Base-by-base conservation (phyloP, 306 rosid species). In the Trifolium pratense region DNA sequence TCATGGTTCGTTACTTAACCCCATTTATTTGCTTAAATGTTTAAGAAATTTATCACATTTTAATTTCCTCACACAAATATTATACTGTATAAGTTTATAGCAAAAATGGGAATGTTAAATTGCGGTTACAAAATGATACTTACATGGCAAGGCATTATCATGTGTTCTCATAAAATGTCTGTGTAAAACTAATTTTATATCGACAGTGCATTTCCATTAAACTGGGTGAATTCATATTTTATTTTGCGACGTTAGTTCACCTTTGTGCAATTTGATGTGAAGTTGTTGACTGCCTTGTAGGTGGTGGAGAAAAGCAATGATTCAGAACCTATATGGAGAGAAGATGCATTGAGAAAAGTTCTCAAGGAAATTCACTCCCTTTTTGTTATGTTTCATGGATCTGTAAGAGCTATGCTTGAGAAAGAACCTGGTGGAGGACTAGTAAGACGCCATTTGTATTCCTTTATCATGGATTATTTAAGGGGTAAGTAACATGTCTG, bases 271-370 rank as follows among this genome's bases (percentile, higher is more conserved):
- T 72, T 80, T 70, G 9, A 26, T 32, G 21, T 71, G 23, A 48
- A 23, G 68, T 39, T 49, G 6, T 26, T 58, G 5, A 25, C 10
- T 79, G 57, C 78, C 64, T 82, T 76, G 75, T 81, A 93, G 97
- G 89, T 95, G 59, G 93, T 95, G 81, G 97, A 88, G 86, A 95
- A 91, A 84, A 83, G 69, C 78, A 93, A 88, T 82, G 97, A 91
- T 77, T 76, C 78, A 5, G 89, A 90, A 82, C 89, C 97, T 71
- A 76, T 82, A 77, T 95, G 97, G 97, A 82, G 96, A 77, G 87
- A 71, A 53, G 91, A 90, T 71, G 96, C 97, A 12, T 79, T 91
- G 32, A 86, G 87, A 75, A 95, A 85, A 75, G 88, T 95, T 80
- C 97, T 91, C 37, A 84, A 88, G 81, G 97, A 95, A 84, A 82